Conservation (phyloP, 2,329 filamentous ascomycete species). For the Ascochyta koolunga region DNA sequence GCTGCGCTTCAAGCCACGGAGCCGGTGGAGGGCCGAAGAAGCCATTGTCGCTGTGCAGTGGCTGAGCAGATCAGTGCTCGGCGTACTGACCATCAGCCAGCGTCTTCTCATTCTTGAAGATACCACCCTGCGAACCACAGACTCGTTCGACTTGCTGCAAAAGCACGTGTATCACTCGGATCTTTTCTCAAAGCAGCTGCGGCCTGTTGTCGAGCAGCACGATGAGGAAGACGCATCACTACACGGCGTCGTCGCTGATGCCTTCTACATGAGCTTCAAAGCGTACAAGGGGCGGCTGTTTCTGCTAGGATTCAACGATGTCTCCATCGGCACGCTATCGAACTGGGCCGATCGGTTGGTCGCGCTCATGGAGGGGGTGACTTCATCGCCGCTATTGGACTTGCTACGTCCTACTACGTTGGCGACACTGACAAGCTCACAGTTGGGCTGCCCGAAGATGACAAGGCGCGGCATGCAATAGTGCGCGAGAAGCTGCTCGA, state of each 20-base stretch:
- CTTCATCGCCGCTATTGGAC: constrained; percentile 86
- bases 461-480: constrained; percentile 74
- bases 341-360: constrained; percentile 97
- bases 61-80: constrained; percentile 91
- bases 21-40: constrained; percentile 91
- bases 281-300: constrained; percentile 94
- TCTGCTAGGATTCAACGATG: constrained; percentile 88
- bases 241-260: constrained; percentile 96
- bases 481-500: constrained; percentile 89
- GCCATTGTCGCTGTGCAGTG: constrained; percentile 96
- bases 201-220: constrained; percentile 82
- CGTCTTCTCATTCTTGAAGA: constrained; percentile 92
- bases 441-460: constrained; percentile 88
- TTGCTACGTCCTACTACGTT: constrained; percentile 91
- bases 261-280: constrained; percentile 97
- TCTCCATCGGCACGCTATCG: constrained; percentile 87
- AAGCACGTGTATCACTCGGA: constrained; percentile 93
- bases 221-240: constrained; percentile 87
- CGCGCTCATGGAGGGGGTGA: constrained; percentile 95
- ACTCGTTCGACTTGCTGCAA: constrained; percentile 89
- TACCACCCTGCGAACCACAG: constrained; percentile 81
- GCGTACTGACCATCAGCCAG: constrained; percentile 92
- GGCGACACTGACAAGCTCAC: constrained; percentile 94
- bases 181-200: constrained; percentile 86
- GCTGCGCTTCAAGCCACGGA: constrained; percentile 80